These are phyloP conservation scores for Hordeum vulgare DNA, from an alignment of 176 grass and related monocot genomes.

Conservation along the genomic window DNA sequence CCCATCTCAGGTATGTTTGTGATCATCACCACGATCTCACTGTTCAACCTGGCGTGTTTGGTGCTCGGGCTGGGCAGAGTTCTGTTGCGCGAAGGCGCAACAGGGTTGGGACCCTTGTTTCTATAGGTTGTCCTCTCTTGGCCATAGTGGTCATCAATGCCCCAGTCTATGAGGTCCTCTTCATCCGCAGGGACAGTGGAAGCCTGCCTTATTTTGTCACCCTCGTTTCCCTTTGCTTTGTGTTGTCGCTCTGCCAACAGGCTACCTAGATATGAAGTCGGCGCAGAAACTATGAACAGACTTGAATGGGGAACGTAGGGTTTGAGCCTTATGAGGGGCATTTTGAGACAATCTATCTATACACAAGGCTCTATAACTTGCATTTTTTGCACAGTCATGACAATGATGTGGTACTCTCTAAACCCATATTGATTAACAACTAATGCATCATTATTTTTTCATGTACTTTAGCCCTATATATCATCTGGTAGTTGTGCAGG, in stretches of 20 bases:
- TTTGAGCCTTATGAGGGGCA: not conserved
- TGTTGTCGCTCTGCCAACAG: slow-evolving; percentile 27
- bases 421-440: not conserved
- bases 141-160: slow-evolving; percentile 37
- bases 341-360: not conserved
- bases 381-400: not conserved
- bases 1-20: slow-evolving; percentile 49
- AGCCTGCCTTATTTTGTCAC: slow-evolving; percentile 38
- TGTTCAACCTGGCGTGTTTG: slow-evolving; percentile 54
- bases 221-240: slow-evolving; percentile 34
- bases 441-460: not conserved
- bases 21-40: slow-evolving; percentile 37
- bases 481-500: not conserved
- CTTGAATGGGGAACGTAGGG: not conserved
- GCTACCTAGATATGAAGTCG: not conserved
- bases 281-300: not conserved
- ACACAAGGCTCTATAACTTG: not conserved
- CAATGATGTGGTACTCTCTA: not conserved
- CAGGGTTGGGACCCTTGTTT: slow-evolving; percentile 19
- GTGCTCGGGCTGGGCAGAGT: slow-evolving; percentile 16
- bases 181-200: slow-evolving; percentile 56
- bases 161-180: slow-evolving; percentile 54
- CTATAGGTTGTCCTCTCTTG: slow-evolving; percentile 40
- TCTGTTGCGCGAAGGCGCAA: not conserved
- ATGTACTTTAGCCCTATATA: not conserved